Base-by-base conservation (phyloP, 2,329 filamentous ascomycete species). In the Verticillium zaregamsianum region DNA sequence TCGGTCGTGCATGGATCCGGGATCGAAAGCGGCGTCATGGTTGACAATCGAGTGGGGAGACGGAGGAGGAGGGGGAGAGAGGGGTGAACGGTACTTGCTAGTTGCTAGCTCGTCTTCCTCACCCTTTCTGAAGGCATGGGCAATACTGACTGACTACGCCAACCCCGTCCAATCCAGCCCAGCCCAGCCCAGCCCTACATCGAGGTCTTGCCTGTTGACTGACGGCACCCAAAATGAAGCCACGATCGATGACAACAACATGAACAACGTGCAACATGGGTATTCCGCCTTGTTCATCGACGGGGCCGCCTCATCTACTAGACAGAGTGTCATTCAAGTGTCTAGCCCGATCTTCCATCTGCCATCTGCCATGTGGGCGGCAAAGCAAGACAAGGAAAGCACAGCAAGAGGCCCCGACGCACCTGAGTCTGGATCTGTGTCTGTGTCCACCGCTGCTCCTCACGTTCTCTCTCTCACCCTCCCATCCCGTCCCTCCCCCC, bases 11-110 rank as follows among this genome's bases (percentile, higher is more conserved):
- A 59, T 59, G 28, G 58, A 39, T 59, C 55, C 55, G 15, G 59
- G 56, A 57, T 63, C 60, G 63, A 60, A 65, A 63, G 61, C 63
- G 61, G 61, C 63, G 63, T 52, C 57, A 35, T 52, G 61, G 55
- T 35, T n/a, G 57, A 33, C n/a, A 15, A 52, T 23, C 20, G 23
- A 32, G 55, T 57, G 55, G 55, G 25, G 39, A 33, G 3, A 37
- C 2, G 45, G 45, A 25, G n/a, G 45, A 8, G 45, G 12, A 20
- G 20, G 5, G 45, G 23, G 45, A 25, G 33, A 14, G 45, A 52
- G 45, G 45, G 45, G 45, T 23, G 45, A 52, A 25, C n/a, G 45
- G 45, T 23, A 52, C 45, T 52, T 52, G 20, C 8, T 45, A n/a
- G 39, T n/a, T 9, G n/a, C 39, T 20, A 20, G 37, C 37, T 6